Conservation (phyloP, 2,329 filamentous ascomycete genomes). For the Dactylellina drechsleri region DNA sequence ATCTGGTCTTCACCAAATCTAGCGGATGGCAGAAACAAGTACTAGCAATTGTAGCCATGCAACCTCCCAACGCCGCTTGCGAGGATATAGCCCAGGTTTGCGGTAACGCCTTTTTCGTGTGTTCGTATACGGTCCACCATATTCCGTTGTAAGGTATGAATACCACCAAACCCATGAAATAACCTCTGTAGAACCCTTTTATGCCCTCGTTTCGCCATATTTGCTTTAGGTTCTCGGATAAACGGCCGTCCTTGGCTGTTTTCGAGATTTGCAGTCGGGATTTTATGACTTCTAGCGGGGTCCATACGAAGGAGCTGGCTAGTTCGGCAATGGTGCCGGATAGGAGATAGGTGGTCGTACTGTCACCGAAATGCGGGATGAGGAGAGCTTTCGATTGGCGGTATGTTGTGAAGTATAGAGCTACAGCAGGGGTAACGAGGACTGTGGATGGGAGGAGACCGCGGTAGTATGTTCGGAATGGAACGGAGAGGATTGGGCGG, state of each 20-base stretch:
- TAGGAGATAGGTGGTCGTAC: conserved; percentile 42
- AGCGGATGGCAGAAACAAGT: conserved; percentile 47
- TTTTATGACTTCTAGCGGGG: conserved; percentile 51
- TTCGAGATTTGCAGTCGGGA: conserved; percentile 47
- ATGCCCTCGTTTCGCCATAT: conserved; percentile 47
- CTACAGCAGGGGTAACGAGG: conserved; percentile 47
- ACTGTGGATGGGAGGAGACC: conserved; percentile 39
- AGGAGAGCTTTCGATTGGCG: conserved; percentile 45
- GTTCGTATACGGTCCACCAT: conserved; percentile 52
- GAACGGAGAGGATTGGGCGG: conserved; percentile 45
- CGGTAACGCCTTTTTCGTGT: conserved; percentile 45
- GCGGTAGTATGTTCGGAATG: conserved; percentile 48
- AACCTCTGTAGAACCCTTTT: conserved; percentile 47
- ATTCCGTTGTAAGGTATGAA: conserved; percentile 53
- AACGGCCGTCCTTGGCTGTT: conserved; percentile 24
- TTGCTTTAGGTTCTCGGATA: conserved; percentile 32
- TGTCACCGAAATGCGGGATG: conserved; percentile 46
- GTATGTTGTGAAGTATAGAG: conserved; percentile 49
- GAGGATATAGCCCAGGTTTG: conserved; percentile 22
- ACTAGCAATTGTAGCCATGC: conserved; percentile 34
- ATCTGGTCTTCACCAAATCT: conserved; percentile 49
- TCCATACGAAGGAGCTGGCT: conserved; percentile 46
- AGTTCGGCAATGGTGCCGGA: conserved; percentile 46
- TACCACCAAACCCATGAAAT: conserved; percentile 40
- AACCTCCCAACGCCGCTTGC: conserved; percentile 28